Evolutionary conservation across 768 basidiomycete genomes (phyloP).

Genomic region (Termitomyces sp.): DNA sequence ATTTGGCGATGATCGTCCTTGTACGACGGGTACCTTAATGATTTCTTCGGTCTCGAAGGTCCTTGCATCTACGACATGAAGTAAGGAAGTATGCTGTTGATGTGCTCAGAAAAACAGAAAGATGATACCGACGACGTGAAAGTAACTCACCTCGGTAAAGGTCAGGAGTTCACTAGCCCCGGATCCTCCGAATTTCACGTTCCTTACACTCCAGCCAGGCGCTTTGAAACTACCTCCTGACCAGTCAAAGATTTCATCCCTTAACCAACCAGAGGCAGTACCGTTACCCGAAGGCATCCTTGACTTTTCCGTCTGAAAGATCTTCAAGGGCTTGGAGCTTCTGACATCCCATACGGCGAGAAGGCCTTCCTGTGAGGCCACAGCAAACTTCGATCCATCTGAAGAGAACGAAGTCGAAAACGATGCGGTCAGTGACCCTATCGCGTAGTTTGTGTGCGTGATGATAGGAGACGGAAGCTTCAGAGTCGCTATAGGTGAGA

Average conservation of each 20-base stretch:
- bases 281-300: constrained; percentile 27
- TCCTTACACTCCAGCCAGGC: constrained; percentile 81
- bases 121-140: background rate
- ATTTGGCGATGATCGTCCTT: constrained; percentile 9
- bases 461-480: constrained; percentile 53
- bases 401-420: constrained; percentile 78
- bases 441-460: constrained; percentile 28
- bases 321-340: constrained; percentile 63
- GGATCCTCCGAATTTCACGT: constrained; percentile 74
- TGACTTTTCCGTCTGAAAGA: constrained; percentile 54
- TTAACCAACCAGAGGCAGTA: constrained; percentile 45
- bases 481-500: constrained; percentile 65
- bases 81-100: constrained; percentile 66
- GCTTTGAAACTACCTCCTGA: constrained; percentile 48
- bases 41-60: constrained; percentile 80
- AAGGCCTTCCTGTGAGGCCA: constrained; percentile 77
- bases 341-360: constrained; percentile 83
- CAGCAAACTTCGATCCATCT: constrained; percentile 74
- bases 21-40: constrained; percentile 47
- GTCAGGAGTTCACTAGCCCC: constrained; percentile 77
- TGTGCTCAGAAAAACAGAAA: constrained; percentile 8
- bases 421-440: constrained; percentile 55
- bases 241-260: constrained; percentile 69
- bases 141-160: constrained; percentile 74
- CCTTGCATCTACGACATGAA: constrained; percentile 83